Evolutionary conservation across 2,329 filamentous ascomycete species (phyloP).

Genomic region (Pseudogymnoascus sp.): DNA sequence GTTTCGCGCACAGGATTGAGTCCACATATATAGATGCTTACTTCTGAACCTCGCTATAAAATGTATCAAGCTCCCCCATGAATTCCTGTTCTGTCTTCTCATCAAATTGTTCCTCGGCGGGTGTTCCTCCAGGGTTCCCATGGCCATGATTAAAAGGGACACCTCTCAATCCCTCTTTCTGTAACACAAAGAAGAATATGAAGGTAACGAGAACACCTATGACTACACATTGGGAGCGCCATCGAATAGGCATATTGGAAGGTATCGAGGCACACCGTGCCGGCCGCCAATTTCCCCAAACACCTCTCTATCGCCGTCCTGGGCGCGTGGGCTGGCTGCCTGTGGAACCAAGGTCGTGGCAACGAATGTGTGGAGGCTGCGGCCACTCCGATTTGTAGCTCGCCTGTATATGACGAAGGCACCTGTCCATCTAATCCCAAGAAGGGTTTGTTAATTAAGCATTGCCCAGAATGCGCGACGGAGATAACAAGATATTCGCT

Average conservation of each 20-base stretch:
- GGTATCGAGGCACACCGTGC: background rate
- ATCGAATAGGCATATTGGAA: background rate
- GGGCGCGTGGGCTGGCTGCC: background rate
- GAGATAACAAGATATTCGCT: background rate
- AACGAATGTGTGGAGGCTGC: background rate
- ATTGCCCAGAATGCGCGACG: background rate
- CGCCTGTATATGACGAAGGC: background rate
- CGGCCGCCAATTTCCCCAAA: background rate
- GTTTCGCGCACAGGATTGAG: conserved; percentile 9
- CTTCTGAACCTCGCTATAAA: conserved; percentile 28
- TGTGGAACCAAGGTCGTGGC: background rate
- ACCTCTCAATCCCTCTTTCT: background rate
- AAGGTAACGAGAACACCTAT: background rate
- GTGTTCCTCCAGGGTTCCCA: background rate
- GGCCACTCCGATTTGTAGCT: background rate
- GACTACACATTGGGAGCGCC: background rate
- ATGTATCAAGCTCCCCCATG: conserved; percentile 33
- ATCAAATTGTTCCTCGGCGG: background rate
- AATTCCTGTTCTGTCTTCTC: conserved; percentile 12
- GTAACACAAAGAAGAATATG: background rate
- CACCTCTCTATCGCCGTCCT: background rate
- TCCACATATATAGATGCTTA: conserved; percentile 18
- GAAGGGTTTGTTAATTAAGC: background rate
- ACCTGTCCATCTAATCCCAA: background rate
- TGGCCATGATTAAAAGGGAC: background rate